phyloP scores from a whole-genome alignment of 1,139 yeast genomes.

The Wickerhamiella infanticola region DNA sequence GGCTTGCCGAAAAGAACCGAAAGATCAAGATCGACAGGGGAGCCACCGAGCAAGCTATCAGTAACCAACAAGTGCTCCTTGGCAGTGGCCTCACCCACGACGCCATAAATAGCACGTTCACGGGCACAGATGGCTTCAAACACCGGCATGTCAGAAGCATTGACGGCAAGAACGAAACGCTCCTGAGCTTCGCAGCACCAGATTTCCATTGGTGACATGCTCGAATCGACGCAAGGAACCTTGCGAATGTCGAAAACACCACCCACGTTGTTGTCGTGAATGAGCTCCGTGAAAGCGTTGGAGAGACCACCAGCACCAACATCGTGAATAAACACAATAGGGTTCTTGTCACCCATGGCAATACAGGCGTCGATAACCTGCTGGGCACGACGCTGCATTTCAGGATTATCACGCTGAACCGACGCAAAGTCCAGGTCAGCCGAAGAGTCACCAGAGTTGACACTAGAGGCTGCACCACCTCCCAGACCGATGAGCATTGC shows the following conservation, averaged over 20 bases:
- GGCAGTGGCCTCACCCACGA: slow-evolving; percentile 85
- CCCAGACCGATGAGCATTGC: slow-evolving; percentile 98
- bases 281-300: slow-evolving; percentile 93
- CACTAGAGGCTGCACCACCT: slow-evolving; percentile 98
- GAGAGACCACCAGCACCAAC: slow-evolving; percentile 99
- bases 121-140: slow-evolving; percentile 77
- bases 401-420: slow-evolving; percentile 98
- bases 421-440: slow-evolving; percentile 95
- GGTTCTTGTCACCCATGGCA: slow-evolving; percentile 63
- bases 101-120: slow-evolving; percentile 93
- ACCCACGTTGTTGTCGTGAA: slow-evolving; percentile 92
- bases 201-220: slow-evolving; percentile 99
- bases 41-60: slow-evolving; percentile 47
- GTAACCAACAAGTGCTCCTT: slow-evolving; percentile 72
- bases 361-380: slow-evolving; percentile 93
- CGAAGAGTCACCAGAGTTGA: slow-evolving; percentile 89
- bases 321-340: slow-evolving; percentile 93
- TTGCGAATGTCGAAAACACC: slow-evolving; percentile 86
- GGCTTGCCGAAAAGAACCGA: slow-evolving; percentile 93
- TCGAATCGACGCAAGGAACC: slow-evolving; percentile 82
- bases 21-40: slow-evolving; percentile 95
- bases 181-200: slow-evolving; percentile 99
- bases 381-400: slow-evolving; percentile 97
- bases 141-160: slow-evolving; percentile 55
- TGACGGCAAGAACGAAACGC: slow-evolving; percentile 87